These are phyloP conservation scores for Salix caprea DNA, from an alignment of 345 rosid genomes.

Conservation along the genomic window DNA sequence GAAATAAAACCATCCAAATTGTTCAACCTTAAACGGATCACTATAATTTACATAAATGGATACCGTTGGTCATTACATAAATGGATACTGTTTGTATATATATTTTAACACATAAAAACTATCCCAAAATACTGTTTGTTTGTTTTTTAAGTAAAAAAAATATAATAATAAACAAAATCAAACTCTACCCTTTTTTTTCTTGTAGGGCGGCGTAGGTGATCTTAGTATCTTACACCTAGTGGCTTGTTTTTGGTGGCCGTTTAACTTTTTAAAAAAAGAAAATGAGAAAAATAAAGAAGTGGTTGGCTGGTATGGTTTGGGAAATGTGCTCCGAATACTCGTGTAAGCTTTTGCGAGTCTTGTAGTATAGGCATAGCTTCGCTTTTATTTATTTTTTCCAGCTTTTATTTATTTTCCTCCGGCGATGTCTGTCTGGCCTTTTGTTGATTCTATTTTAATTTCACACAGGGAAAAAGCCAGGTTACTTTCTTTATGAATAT, in stretches of 20 bases:
- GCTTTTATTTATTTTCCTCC: neutral
- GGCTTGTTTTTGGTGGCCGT: neutral
- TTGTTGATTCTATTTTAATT: conserved; percentile 1
- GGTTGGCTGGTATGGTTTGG: conserved; percentile 11
- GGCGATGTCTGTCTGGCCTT: neutral
- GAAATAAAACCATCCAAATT: too few relatives aligned
- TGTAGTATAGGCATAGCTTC: conserved; percentile 22
- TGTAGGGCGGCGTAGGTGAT: neutral
- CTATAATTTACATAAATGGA: too few relatives aligned
- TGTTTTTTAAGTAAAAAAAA: too few relatives aligned
- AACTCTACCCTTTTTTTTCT: neutral
- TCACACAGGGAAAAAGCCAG: conserved; percentile 17
- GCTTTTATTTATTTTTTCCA: neutral
- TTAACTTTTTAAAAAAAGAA: neutral
- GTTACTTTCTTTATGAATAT: conserved; percentile 15
- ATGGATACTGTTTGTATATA: too few relatives aligned
- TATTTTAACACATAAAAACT: too few relatives aligned
- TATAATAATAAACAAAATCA: too few relatives aligned
- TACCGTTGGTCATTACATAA: too few relatives aligned
- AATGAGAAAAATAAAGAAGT: neutral
- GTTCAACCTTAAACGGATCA: too few relatives aligned
- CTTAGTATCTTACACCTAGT: neutral
- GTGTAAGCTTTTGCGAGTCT: conserved; percentile 17
- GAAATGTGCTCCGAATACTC: conserved; percentile 22
- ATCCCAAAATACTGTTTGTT: too few relatives aligned